Base-by-base conservation (phyloP, 2,329 filamentous ascomycete genomes). In the Apiospora saccharicola region DNA sequence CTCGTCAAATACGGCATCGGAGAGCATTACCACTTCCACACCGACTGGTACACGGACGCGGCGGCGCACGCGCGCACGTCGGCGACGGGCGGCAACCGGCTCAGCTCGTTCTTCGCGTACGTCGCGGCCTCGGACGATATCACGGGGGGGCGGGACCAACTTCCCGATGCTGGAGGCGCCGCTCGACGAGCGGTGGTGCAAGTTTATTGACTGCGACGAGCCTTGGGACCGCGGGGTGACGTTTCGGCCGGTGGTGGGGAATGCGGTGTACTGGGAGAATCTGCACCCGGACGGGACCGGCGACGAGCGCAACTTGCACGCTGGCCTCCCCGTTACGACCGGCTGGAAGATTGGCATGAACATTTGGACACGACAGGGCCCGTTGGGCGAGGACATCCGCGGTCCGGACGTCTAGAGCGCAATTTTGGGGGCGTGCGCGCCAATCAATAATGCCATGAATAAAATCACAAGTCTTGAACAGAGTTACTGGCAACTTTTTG, bases 321-420 rank as follows among this genome's bases (percentile, higher is more conserved):
- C 85, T 0, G 85, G 85, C 1, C 71, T 87, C 73, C 84, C 85
- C 0, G 84, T 87, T 3, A 82, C 82, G 7, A 80, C 77, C 44
- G 86, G 86, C 8, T 81, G 81, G 51, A 87, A 88, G 78, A 82
- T 87, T 71, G 86, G 86, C 14, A 86, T 87, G 85, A 87, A 87
- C 72, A 86, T 87, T 47, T 88, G 85, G 85, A 87, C 86, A 49
- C 79, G 85, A 53, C 81, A 86, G 77, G 83, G 80, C 44, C 78
- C 80, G 1, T 72, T 86, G 41, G 78, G 80, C 24, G 78, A 80
- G 34, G 80, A 81, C 2, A 77, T 82, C 26, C 75, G 81, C 47
- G 82, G 80, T 3, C 76, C 75, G 22, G 77, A 81, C 64, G 72
- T 76, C 22, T 78, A 72, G 43, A 10, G 67, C 22, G 26, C 2